Base-by-base conservation (phyloP, 164 flowering plant genomes). In the Echeveria elegans region DNA sequence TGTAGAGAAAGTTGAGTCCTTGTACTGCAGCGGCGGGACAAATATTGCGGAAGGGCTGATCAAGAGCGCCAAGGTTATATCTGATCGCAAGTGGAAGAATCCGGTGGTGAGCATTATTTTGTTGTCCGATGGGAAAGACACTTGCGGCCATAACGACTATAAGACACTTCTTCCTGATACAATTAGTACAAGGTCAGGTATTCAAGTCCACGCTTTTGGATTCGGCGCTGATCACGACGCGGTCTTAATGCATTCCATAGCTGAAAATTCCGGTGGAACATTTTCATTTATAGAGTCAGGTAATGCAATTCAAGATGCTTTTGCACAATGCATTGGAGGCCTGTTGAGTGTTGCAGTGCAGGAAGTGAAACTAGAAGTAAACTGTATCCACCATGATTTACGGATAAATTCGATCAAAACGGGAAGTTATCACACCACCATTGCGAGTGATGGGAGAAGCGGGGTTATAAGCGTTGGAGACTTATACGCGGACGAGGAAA, bases 311-410 rank as follows among this genome's bases (percentile, higher is more conserved):
- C 89, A 85, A 75, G 89, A 85, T 77, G 89, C 89, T n/a, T 83
- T 85, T 74, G 89, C 89, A 1, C 89, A 85, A 69, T 85, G 89
- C 78, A 85, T 85, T 61, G 89, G 89, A 2, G 89, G 89, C 14
- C 84, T 85, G 50, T 58, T 85, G 69, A 85, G 86, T 71, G 89
- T 85, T 59, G 82, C 78, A 11, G 86, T 74, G 47, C 86, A 83
- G 72, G 84, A 80, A 65, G 69, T 83, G 60, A 82, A 74, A 29
- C 78, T 85, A 23, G 74, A 28, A 24, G 52, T 85, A 23, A 83
- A 83, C 56, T 72, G 80, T 64, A 64, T 78, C 58, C 50, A 81
- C 68, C 75, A 81, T n/a, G 36, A 58, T 41, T 29, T 83, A 23
- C 36, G 50, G 23, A 66, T 85, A 64, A 63, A 77, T 36, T 78